These are phyloP conservation scores for Creolimax fragrantissima DNA, from an alignment of 78 protist species.

Conservation along the genomic window DNA sequence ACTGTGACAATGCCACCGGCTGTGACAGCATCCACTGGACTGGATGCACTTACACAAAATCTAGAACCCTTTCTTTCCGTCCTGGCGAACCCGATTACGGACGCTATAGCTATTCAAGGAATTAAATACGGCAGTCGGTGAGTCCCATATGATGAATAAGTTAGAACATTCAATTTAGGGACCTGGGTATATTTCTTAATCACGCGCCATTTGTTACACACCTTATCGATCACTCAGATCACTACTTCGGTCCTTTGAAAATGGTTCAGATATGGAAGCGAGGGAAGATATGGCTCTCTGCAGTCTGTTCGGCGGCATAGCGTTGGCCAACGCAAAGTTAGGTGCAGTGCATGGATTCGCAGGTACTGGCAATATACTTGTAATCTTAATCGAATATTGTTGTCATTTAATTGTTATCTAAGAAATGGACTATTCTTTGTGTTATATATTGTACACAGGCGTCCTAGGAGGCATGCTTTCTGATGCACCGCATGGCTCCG, in stretches of 20 bases:
- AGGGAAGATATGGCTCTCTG: constrained; percentile 31
- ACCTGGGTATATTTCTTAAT: too few relatives aligned
- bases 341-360: constrained; percentile 53
- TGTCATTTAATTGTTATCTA: too few relatives aligned
- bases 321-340: constrained; percentile 41
- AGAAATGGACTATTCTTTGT: too few relatives aligned
- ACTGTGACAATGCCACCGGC: neutral
- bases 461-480: neutral
- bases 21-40: neutral
- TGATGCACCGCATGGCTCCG: constrained; percentile 23
- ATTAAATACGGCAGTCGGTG: neutral
- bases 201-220: too few relatives aligned
- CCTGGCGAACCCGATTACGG: neutral
- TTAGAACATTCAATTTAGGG: too few relatives aligned
- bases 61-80: constrained; percentile 22
- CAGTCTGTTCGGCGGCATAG: constrained; percentile 30
- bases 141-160: too few relatives aligned
- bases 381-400: too few relatives aligned
- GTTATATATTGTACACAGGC: too few relatives aligned
- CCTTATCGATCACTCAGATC: too few relatives aligned
- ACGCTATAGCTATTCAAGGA: neutral
- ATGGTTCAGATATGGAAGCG: constrained; percentile 20
- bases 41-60: constrained; percentile 40
- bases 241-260: neutral
- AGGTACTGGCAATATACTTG: too few relatives aligned